Conservation (phyloP, 106 monocot species). For the Dactylorhiza incarnata region DNA sequence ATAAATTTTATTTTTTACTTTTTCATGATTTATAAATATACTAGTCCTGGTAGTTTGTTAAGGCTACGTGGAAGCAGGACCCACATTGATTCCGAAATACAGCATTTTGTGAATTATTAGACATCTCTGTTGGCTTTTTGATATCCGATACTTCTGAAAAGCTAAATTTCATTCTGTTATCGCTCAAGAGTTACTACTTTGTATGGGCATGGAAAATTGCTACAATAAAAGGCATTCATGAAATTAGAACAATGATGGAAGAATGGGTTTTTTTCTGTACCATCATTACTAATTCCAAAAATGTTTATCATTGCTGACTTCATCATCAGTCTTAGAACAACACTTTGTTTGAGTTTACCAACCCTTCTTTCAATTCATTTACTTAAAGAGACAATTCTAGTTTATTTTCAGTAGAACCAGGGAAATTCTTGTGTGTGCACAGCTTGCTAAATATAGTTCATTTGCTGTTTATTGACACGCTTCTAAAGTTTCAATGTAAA, state of each 20-base stretch:
- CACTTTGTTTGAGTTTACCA: neutral
- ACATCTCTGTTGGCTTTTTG: neutral
- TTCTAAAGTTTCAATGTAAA: neutral
- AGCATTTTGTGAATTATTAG: neutral
- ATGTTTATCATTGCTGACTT: neutral
- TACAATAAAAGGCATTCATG: neutral
- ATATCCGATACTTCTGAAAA: neutral
- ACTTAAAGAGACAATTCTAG: neutral
- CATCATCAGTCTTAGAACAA: neutral
- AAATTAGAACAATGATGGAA: neutral
- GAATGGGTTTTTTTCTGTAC: neutral
- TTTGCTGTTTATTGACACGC: neutral
- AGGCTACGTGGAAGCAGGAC: neutral
- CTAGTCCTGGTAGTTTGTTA: neutral
- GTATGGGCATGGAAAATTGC: neutral
- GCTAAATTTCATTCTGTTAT: neutral
- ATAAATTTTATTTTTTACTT: neutral
- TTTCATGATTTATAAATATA: neutral
- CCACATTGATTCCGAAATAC: neutral
- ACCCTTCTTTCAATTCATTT: neutral
- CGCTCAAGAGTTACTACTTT: neutral
- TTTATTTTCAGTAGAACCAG: neutral
- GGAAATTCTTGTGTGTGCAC: neutral
- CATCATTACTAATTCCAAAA: neutral
- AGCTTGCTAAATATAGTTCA: neutral